A percentile compares a stretch with the other conserved stretches of the same genome.
Evolutionary conservation across 495 filamentous ascomycete species (phyloP).

Genomic region (Niebla homalea): DNA sequence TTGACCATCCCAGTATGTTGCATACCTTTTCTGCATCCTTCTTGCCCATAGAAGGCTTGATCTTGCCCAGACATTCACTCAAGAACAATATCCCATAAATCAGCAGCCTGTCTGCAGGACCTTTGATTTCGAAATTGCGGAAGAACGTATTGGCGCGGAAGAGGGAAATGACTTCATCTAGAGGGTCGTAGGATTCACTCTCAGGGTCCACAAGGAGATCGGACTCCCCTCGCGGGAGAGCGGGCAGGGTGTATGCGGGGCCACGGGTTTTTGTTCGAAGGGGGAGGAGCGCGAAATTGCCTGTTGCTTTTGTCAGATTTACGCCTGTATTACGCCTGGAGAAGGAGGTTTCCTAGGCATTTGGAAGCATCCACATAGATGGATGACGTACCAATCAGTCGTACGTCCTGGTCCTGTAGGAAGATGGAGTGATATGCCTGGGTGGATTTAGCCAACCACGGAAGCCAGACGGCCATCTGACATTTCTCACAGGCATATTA

Average conservation of each 20-base stretch:
- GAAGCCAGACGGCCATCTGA: no score
- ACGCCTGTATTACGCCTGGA: background rate
- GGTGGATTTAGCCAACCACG: background rate
- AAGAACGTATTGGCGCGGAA: slow-evolving; percentile 98
- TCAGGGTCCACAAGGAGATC: slow-evolving; percentile 66
- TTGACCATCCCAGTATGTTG: background rate
- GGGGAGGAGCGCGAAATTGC: slow-evolving; percentile 88
- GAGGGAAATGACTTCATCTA: slow-evolving; percentile 82
- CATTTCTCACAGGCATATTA: slow-evolving; percentile 39
- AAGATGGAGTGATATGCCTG: slow-evolving; percentile 93
- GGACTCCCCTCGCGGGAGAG: slow-evolving; percentile 54
- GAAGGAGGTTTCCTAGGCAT: background rate
- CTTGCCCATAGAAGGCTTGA: slow-evolving; percentile 54
- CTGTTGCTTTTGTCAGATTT: slow-evolving; percentile 23
- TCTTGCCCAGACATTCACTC: slow-evolving; percentile 73
- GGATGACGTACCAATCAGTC: slow-evolving; percentile 43
- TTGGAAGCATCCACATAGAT: slow-evolving; percentile 14
- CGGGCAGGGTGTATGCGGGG: slow-evolving; percentile 72
- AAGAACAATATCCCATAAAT: slow-evolving; percentile 96
- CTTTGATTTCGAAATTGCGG: slow-evolving; percentile 98
- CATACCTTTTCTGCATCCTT: slow-evolving; percentile 48
- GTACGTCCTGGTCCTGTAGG: slow-evolving; percentile 63
- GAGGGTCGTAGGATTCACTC: slow-evolving; percentile 79
- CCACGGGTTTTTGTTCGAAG: slow-evolving; percentile 87
- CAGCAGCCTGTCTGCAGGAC: slow-evolving; percentile 82